A percentile compares a stretch with the other conserved stretches of the same genome.
Conservation (phyloP, 2,329 filamentous ascomycete genomes). For the Emmonsia crescens region DNA sequence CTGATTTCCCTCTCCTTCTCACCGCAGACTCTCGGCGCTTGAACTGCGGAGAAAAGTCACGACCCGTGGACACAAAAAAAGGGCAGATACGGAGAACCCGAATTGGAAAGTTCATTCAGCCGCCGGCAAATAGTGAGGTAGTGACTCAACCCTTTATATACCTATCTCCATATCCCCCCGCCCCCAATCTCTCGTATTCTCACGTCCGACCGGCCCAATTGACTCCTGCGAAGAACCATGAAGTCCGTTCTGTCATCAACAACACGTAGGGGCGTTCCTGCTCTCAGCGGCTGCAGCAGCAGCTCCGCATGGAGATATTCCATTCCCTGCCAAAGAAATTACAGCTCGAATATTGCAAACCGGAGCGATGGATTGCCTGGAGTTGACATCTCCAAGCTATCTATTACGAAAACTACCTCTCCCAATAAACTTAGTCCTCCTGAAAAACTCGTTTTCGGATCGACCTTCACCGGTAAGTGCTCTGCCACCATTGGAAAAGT, state of each 20-base stretch:
- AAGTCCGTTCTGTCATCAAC: neutral
- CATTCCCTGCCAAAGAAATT: conserved; percentile 32
- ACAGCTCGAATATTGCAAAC: conserved; percentile 28
- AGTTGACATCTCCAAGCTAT: conserved; percentile 67
- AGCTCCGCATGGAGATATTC: neutral
- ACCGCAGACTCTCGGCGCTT: neutral
- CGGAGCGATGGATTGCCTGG: conserved; percentile 41
- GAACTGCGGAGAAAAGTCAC: neutral
- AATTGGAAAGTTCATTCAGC: neutral
- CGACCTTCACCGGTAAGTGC: conserved; percentile 69
- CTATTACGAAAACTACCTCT: conserved; percentile 59
- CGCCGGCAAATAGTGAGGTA: neutral
- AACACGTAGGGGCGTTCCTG: neutral
- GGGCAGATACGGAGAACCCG: neutral
- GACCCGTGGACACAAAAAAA: neutral
- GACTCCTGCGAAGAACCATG: neutral
- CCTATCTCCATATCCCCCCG: too few species aligned
- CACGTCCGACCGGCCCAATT: neutral
- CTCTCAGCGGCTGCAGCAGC: neutral
- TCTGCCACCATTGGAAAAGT: neutral
- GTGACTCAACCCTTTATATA: neutral
- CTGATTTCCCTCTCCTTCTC: neutral
- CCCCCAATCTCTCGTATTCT: neutral
- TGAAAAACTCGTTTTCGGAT: conserved; percentile 79
- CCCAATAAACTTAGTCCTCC: conserved; percentile 66